phyloP scores from a whole-genome alignment of 371 early-diverging fungal species.

The Chytridium lagenaria region DNA sequence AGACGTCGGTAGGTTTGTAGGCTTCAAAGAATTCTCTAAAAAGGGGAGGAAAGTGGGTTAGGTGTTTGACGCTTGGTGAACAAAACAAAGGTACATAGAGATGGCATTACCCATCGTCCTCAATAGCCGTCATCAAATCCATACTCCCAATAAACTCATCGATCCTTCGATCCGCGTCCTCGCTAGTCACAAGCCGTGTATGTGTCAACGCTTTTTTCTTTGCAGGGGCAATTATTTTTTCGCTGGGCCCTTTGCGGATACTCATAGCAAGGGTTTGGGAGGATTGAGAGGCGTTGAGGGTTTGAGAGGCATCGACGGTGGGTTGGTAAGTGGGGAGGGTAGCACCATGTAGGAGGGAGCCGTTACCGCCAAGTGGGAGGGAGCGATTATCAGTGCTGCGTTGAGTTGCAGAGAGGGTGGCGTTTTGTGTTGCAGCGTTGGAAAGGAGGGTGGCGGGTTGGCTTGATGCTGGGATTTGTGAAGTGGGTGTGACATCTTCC shows the following conservation, averaged over 20 bases:
- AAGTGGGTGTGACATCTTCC: background rate
- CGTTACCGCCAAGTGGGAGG: background rate
- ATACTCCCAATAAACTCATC: constrained; percentile 56
- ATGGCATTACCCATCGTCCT: constrained; percentile 54
- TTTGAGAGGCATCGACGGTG: background rate
- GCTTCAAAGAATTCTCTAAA: constrained; percentile 28
- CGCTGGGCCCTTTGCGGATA: background rate
- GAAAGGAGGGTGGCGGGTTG: constrained; percentile 13
- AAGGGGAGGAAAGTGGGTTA: background rate
- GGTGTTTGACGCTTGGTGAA: too few relatives aligned
- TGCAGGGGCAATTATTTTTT: background rate
- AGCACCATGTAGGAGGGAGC: too few relatives aligned
- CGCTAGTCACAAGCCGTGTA: constrained; percentile 43
- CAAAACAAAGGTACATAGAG: constrained; percentile 8
- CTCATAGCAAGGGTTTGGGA: background rate
- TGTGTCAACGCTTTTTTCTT: constrained; percentile 22
- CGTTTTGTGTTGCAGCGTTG: constrained; percentile 45
- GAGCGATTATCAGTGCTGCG: constrained; percentile 12
- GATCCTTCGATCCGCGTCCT: constrained; percentile 59
- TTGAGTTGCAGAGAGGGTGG: background rate
- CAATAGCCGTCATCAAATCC: constrained; percentile 48
- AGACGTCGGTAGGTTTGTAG: constrained; percentile 53
- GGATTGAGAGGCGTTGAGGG: background rate
- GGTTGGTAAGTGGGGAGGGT: background rate
- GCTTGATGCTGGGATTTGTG: background rate